Percentiles rank a stretch among this genome's conserved stretches.
Conservation (phyloP, 2,329 filamentous ascomycete species). For the Paecilomyces dactylethromorphus region DNA sequence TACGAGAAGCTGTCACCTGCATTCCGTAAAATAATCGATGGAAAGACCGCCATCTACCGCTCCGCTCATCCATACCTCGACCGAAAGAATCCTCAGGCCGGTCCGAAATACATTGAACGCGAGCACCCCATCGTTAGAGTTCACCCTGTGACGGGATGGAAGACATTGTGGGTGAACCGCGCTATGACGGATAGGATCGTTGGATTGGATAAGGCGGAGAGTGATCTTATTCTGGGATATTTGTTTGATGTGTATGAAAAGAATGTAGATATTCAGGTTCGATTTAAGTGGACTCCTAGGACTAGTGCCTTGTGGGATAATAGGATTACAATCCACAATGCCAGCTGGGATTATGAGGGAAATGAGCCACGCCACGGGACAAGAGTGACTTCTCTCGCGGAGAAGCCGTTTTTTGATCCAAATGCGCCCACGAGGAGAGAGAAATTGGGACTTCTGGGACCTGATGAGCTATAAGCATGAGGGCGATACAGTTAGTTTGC, state of each 20-base stretch:
- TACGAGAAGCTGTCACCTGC: slow-evolving; percentile 67
- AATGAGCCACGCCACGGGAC: slow-evolving; percentile 64
- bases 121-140: slow-evolving; percentile 63
- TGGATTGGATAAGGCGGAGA: slow-evolving; percentile 62
- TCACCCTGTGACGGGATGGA: slow-evolving; percentile 69
- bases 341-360: slow-evolving; percentile 66
- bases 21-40: slow-evolving; percentile 66
- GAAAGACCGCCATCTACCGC: slow-evolving; percentile 56
- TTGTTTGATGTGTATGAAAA: slow-evolving; percentile 63
- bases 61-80: slow-evolving; percentile 64
- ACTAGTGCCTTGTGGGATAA: slow-evolving; percentile 69
- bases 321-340: slow-evolving; percentile 67
- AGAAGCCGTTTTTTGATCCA: slow-evolving; percentile 62
- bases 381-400: slow-evolving; percentile 62
- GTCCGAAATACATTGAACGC: slow-evolving; percentile 61
- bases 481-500: neutral
- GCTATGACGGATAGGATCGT: slow-evolving; percentile 63
- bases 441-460: slow-evolving; percentile 57
- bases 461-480: slow-evolving; percentile 39
- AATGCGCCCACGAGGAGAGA: slow-evolving; percentile 60
- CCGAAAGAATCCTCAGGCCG: slow-evolving; percentile 52
- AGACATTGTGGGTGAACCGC: slow-evolving; percentile 65
- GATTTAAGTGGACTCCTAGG: slow-evolving; percentile 63
- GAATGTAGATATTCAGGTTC: slow-evolving; percentile 65
- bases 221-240: slow-evolving; percentile 60